Evolutionary conservation across 2,329 filamentous ascomycete genomes (phyloP).

Genomic region (Cladosporium sp.): DNA sequence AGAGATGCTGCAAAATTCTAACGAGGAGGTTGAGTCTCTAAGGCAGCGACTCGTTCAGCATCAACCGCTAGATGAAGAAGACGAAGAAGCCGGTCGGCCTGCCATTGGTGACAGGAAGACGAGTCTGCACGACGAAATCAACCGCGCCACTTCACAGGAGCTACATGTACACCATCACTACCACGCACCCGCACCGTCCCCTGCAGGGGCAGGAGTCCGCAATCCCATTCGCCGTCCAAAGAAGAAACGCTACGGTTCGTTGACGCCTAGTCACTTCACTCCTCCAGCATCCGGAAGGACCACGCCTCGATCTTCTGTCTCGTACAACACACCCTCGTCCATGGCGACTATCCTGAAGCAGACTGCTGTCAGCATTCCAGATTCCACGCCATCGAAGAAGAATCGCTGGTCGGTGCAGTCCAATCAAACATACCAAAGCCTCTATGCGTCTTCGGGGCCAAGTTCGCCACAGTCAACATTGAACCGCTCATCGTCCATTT

Average conservation of each 20-base stretch:
- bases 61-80: constrained; percentile 55
- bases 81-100: constrained; percentile 27
- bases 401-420: constrained; percentile 59
- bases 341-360: constrained; percentile 58
- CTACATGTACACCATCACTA: constrained; percentile 95
- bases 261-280: constrained; percentile 49
- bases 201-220: constrained; percentile 22
- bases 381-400: constrained; percentile 39
- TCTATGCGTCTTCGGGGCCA: constrained; percentile 61
- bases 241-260: constrained; percentile 61
- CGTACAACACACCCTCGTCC: constrained; percentile 40
- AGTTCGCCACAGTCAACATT: constrained; percentile 74
- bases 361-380: constrained; percentile 53
- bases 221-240: constrained; percentile 46
- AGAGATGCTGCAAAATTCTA: constrained; percentile 84
- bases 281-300: constrained; percentile 33
- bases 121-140: constrained; percentile 63
- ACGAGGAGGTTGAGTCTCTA: constrained; percentile 85
- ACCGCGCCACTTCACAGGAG: constrained; percentile 62
- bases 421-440: constrained; percentile 54
- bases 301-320: constrained; percentile 34
- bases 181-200: constrained; percentile 51
- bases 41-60: constrained; percentile 76
- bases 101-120: constrained; percentile 32
- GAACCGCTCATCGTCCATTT: constrained; percentile 63